Conservation (phyloP, 352 stramenopile genomes). For the Phytophthora citricola region DNA sequence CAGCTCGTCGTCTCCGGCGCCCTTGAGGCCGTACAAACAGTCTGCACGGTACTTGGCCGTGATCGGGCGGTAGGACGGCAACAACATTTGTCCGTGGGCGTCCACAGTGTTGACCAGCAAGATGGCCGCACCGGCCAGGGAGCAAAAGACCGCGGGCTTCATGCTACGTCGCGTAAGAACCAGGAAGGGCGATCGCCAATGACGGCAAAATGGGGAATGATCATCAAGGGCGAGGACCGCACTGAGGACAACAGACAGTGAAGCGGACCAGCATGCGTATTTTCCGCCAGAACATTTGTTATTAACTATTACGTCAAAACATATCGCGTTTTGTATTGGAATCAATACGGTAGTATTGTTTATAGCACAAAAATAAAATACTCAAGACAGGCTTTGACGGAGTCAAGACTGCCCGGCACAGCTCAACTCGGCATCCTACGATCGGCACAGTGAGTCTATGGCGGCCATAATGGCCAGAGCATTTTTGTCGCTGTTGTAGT, state of each 20-base stretch:
- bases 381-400: too few relatives aligned
- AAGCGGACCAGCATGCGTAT: background rate
- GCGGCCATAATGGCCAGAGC: background rate
- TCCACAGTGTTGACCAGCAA: constrained; percentile 32
- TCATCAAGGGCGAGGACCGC: background rate
- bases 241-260: background rate
- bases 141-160: constrained; percentile 40
- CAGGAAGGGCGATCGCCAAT: background rate
- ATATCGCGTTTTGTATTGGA: background rate
- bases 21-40: constrained; percentile 47
- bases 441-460: background rate
- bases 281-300: too few relatives aligned
- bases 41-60: constrained; percentile 47
- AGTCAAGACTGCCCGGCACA: constrained; percentile 14
- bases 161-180: constrained; percentile 18
- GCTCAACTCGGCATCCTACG: background rate
- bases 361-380: too few relatives aligned
- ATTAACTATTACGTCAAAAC: background rate
- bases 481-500: background rate
- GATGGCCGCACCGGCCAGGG: constrained; percentile 29
- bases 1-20: constrained; percentile 59
- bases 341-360: too few relatives aligned
- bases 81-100: constrained; percentile 46
- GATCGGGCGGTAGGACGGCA: constrained; percentile 43
- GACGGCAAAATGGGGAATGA: constrained; percentile 21